Percentiles rank a stretch among this genome's conserved stretches.
These are phyloP conservation scores for Elongisporangium senticosum DNA, from an alignment of 352 stramenopile species.

Conservation along the genomic window DNA sequence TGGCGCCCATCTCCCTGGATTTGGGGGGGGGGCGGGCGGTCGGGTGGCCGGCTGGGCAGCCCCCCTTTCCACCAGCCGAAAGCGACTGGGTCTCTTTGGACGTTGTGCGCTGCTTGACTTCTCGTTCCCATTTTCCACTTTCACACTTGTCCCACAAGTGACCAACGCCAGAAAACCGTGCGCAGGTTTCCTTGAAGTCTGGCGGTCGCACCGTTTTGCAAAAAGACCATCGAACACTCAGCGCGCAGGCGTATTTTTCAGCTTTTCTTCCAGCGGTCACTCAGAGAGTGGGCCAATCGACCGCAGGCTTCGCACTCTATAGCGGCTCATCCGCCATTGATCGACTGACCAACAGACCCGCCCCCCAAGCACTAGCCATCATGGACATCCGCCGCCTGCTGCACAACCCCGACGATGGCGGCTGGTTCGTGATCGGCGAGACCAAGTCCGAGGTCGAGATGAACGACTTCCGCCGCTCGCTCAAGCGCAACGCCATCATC, in stretches of 20 bases:
- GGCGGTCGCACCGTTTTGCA: not conserved
- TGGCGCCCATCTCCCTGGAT: not conserved
- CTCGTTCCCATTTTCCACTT: not conserved
- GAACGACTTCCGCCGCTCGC: conserved; percentile 65
- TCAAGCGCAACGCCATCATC: conserved; percentile 83
- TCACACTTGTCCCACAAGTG: not conserved
- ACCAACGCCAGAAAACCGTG: not conserved
- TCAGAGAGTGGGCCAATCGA: not conserved
- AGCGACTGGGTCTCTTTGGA: not conserved
- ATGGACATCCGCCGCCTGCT: conserved; percentile 78
- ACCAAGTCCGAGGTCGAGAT: conserved; percentile 66
- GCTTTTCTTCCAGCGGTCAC: conserved; percentile 11
- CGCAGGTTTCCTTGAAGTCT: not conserved
- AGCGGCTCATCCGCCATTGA: not conserved
- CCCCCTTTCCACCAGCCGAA: not conserved
- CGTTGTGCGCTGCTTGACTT: not conserved
- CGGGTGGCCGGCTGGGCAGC: not conserved
- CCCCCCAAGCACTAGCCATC: conserved; percentile 1
- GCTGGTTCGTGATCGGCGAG: conserved; percentile 76
- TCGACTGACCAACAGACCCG: not conserved
- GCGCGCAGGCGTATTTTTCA: not conserved
- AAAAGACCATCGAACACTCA: not conserved
- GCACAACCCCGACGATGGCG: conserved; percentile 69
- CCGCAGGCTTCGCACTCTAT: not conserved
- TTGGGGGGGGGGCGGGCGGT: not conserved